Evolutionary conservation across 139 green algal species (phyloP), one percentile per base, ranked within the genome.

Genomic region (Micromonas pusilla): DNA sequence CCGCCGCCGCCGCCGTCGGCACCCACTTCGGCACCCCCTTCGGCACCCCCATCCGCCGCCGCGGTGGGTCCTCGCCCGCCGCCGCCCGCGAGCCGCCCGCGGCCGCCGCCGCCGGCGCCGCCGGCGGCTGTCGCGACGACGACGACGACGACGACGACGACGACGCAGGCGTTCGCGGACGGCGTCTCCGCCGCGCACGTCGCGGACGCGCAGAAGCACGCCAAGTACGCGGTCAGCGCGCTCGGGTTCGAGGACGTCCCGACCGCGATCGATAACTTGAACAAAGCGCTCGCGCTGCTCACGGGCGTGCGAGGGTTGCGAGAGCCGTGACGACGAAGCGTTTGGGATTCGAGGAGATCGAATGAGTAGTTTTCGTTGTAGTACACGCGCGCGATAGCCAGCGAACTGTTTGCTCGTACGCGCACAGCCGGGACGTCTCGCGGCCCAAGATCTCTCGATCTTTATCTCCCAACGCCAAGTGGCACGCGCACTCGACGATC

Each of bases 231-330:
- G 19, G 82, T 86, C 3, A 83, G 72, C 36, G 75, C 84, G 63
- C 70, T 88, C 4, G 73, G 52, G 26, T 83, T 84, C 30, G 72
- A 88, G 31, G 84, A 88, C 68, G 68, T 85, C 16, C 39, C 63
- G 2, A 83, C 78, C 52, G 84, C 84, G 13, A 38, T 88, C 4
- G 75, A 76, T 25, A 80, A 82, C 52, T 45, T 88, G 66, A 53
- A 79, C 2, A 52, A n/a, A 0, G 77, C 77, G 37, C 67, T 82
- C 21, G 68, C 45, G 45, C 45, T 57, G 9, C 45, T 57, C 9
- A 57, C 45, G 45, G 45, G 16, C 45, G 45, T 23, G 45, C 16
- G 45, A 57, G 9, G 45, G 16, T n/a, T n/a, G n/a, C n/a, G n/a
- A n/a, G n/a, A n/a, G n/a, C n/a, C n/a, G n/a, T n/a, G n/a, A n/a